Evolutionary conservation across 139 green algal species (phyloP), one percentile per base, ranked within the genome.

Genomic region (Chlorella vulgaris): DNA sequence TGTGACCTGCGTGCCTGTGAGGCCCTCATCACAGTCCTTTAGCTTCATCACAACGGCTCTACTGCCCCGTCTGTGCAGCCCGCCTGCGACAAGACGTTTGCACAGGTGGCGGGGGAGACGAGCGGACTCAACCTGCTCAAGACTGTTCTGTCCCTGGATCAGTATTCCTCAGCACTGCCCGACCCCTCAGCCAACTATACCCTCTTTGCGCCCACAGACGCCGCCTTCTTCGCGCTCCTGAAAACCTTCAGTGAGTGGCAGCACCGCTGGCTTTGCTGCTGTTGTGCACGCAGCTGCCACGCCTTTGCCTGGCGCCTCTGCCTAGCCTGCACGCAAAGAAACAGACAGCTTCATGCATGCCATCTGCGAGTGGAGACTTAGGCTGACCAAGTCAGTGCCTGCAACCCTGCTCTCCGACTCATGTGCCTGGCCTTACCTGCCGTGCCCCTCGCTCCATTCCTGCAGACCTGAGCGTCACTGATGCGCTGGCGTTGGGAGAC

Each of bases 211-310:
- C 83, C 83, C 51, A 66, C 67, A 36, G 69, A 87, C 76, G n/a
- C 35, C 50, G 83, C 83, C 40, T 87, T 87, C 71, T 78, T 81
- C 58, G 18, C 13, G 31, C 58, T 87, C 69, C 78, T 87, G 7
- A 74, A 55, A 36, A 70, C 70, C 28, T 69, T 85, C 50, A 63
- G 77, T 82, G 63, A 82, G 77, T 5, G 1, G 50, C 5, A 7
- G 47, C 26, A 7, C 21, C 28, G 6, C 7, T 19, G 62, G 40
- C 15, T 38, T 6, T 36, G 67, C 39, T 58, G 22, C 39, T 36
- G 67, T 22, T 38, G 39, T 18, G 35, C 22, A 26, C 13, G 68
- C 26, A 22, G n/a, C n/a, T n/a, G n/a, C n/a, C n/a, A n/a, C n/a
- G n/a, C n/a, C n/a, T n/a, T n/a, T n/a, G n/a, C n/a, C n/a, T n/a